These are phyloP conservation scores for Periconia sp. DNA, from an alignment of 2,329 filamentous ascomycete genomes.

Conservation along the genomic window DNA sequence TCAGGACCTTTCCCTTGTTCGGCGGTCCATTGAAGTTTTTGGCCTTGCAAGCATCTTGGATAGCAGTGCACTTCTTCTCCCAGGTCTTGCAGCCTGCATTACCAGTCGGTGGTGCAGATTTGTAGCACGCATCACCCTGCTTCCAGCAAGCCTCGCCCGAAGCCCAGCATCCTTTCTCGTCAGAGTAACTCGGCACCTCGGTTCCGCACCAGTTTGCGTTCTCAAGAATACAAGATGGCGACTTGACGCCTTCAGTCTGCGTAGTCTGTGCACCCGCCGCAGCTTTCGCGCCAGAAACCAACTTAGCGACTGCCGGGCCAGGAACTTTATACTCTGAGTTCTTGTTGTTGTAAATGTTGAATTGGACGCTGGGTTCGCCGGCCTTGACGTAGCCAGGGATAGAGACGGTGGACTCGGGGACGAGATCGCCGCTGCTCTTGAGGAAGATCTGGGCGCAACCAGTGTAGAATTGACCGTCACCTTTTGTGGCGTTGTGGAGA, in stretches of 20 bases:
- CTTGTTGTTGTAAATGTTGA: constrained; percentile 65
- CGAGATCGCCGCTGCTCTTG: constrained; percentile 55
- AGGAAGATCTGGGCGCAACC: constrained; percentile 76
- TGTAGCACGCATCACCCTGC: constrained; percentile 67
- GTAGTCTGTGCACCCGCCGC: constrained; percentile 19
- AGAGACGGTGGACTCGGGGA: constrained; percentile 58
- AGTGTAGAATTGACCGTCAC: constrained; percentile 71
- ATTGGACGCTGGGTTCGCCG: constrained; percentile 63
- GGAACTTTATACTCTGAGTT: constrained; percentile 57
- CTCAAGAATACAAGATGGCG: constrained; percentile 48
- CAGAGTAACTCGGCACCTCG: constrained; percentile 64
- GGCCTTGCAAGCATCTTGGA: constrained; percentile 50
- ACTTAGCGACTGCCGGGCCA: constrained; percentile 61
- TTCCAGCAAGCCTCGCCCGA: constrained; percentile 55
- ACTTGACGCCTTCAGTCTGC: constrained; percentile 37
- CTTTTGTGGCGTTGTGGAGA: constrained; percentile 66
- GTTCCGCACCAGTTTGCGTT: constrained; percentile 77
- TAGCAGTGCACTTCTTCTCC: constrained; percentile 64
- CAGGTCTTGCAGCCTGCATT: constrained; percentile 65
- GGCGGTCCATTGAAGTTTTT: constrained; percentile 52
- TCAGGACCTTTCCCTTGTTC: constrained; percentile 49
- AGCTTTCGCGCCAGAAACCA: constrained; percentile 35
- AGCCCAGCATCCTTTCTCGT: constrained; percentile 66
- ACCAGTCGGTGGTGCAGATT: constrained; percentile 64
- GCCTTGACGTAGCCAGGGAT: constrained; percentile 71